Conservation (phyloP, 148 eudicot species). For the Fagopyrum esculentum region DNA sequence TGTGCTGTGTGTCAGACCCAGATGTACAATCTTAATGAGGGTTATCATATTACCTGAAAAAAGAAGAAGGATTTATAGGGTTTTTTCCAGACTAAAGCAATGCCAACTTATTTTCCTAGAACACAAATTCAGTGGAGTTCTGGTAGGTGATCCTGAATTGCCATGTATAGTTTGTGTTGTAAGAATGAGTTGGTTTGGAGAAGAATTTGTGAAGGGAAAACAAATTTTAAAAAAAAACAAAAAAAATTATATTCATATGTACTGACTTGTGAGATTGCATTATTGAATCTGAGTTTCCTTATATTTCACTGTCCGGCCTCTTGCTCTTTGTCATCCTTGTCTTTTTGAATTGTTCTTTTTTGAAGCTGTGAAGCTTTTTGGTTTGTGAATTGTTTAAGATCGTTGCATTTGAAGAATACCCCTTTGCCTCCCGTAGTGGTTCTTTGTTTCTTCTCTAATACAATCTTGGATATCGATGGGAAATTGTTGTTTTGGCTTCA, state of each 20-base stretch:
- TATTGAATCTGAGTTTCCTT: not conserved
- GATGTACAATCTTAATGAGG: conserved; percentile 51
- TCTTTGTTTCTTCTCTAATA: too few species aligned
- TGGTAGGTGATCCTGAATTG: conserved; percentile 23
- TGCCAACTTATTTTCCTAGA: conserved; percentile 26
- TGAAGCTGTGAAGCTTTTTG: too few species aligned
- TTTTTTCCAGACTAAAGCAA: conserved; percentile 22
- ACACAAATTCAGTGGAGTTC: conserved; percentile 27
- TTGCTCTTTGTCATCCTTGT: not conserved
- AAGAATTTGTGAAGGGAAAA: conserved; percentile 19
- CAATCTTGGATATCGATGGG: too few species aligned
- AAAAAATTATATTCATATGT: conserved; percentile 38
- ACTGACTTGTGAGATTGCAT: conserved; percentile 26
- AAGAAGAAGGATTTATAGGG: conserved; percentile 16
- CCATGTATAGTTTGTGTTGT: conserved; percentile 33
- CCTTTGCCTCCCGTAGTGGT: too few species aligned
- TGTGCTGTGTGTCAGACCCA: conserved; percentile 66
- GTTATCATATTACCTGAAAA: not conserved
- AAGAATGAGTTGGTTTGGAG: conserved; percentile 46
- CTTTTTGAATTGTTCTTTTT: too few species aligned
- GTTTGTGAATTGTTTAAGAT: too few species aligned
- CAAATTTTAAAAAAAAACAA: not conserved
- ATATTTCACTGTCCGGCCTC: not conserved
- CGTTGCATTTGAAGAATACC: too few species aligned
- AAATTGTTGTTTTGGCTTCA: too few species aligned